A percentile compares a stretch with the other conserved stretches of the same genome.
These are phyloP conservation scores for Hydrangea macrophylla DNA, from an alignment of 148 eudicot genomes.

Conservation along the genomic window DNA sequence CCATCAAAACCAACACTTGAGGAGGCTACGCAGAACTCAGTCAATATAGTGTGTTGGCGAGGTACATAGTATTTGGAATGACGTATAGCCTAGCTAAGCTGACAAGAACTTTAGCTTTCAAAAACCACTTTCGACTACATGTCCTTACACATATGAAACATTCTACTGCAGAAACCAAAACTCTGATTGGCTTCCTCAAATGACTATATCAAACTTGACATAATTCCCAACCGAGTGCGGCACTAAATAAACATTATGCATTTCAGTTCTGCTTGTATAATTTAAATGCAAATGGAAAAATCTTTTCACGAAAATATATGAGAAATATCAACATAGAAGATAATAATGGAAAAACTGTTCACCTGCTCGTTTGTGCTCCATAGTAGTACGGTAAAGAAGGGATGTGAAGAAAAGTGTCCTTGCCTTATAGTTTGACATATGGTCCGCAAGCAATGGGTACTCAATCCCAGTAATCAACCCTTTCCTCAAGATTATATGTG, in stretches of 20 bases:
- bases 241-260: background rate
- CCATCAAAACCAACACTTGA: too few species aligned
- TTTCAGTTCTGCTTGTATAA: background rate
- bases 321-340: background rate
- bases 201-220: background rate
- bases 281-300: background rate
- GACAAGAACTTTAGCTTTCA: too few species aligned
- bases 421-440: slow-evolving; percentile 79
- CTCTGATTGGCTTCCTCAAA: background rate
- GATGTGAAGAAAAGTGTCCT: slow-evolving; percentile 84
- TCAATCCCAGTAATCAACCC: slow-evolving; percentile 89
- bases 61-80: too few species aligned
- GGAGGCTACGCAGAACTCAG: too few species aligned
- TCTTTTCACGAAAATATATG: background rate
- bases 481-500: slow-evolving; percentile 88
- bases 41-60: too few species aligned
- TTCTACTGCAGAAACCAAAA: background rate
- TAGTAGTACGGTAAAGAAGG: slow-evolving; percentile 78
- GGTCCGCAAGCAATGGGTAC: slow-evolving; percentile 85
- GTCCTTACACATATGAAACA: background rate
- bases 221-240: background rate
- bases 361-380: slow-evolving; percentile 84
- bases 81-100: too few species aligned
- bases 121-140: too few species aligned
- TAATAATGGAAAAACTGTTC: background rate